Base-by-base conservation (phyloP, 768 basidiomycete genomes). In the Mycena belliarum region DNA sequence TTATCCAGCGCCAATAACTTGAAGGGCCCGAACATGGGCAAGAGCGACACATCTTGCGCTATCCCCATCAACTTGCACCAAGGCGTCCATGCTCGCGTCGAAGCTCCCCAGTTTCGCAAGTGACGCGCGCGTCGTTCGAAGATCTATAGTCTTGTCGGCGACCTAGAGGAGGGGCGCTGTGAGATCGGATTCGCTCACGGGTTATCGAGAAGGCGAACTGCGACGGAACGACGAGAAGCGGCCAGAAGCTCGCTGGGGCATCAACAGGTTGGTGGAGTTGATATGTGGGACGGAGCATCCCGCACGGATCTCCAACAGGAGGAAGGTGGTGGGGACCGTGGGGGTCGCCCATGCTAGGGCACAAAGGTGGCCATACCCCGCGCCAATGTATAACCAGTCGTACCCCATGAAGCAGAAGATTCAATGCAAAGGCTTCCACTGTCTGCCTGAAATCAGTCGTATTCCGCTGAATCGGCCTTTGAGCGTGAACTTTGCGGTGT, bases 21-120 rank as follows among this genome's bases (percentile, higher is more conserved):
- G 38, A 65, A 65, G 43, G 60, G 42, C 0, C 43, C 63, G 9
- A 68, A 29, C 6, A 56, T 38, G 4, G 41, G 48, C 6, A 40
- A 38, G 49, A 69, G 43, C 33, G 65, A 49, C 28, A 18, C 21
- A 45, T 69, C 66, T 26, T 69, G 66, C 12, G 65, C 66, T 0
- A 64, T 24, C 4, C 65, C 43, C 6, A n/a, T n/a, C n/a, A n/a
- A n/a, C n/a, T n/a, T n/a, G n/a, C n/a, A 63, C 47, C 12, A 69
- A 52, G 4, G 67, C 59, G 33, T 67, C 61, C 23, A 49, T 32
- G 26, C 63, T 57, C 21, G 58, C 57, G 26, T 69, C 68, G 45
- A 69, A 59, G 18, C n/a, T 26, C 1, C 42, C 37, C 15, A 66
- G 5, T 24, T 58, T 59, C 15, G 29, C 12, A 14, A 60, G 28